Percentiles rank a stretch among this genome's conserved stretches.
These are phyloP conservation scores for Colletotrichum sp. DNA, from an alignment of 2,329 filamentous ascomycete genomes.

Conservation along the genomic window DNA sequence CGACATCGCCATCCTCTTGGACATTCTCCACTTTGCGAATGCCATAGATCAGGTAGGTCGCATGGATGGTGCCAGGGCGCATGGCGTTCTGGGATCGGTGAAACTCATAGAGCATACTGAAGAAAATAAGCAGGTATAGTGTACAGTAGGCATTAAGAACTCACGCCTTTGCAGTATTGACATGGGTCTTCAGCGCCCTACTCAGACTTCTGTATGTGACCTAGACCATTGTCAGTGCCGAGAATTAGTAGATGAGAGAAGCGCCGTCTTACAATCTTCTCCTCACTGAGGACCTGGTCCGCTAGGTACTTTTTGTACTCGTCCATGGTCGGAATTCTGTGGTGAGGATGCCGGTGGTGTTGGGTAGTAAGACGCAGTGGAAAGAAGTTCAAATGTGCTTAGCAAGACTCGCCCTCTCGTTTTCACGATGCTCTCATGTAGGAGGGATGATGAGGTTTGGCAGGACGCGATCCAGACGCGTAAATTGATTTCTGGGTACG, in stretches of 20 bases:
- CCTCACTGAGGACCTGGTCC: slow-evolving; percentile 76
- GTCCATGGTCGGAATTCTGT: slow-evolving; percentile 43
- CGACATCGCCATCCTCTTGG: slow-evolving; percentile 65
- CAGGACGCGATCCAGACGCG: slow-evolving; percentile 15
- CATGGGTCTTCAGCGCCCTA: slow-evolving; percentile 80
- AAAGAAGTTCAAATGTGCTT: not conserved
- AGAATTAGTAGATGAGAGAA: not conserved
- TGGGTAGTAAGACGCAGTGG: not conserved
- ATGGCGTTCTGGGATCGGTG: slow-evolving; percentile 78
- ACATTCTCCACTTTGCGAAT: slow-evolving; percentile 50
- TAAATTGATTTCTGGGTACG: slow-evolving; percentile 15
- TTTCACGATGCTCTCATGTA: not conserved
- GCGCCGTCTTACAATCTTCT: slow-evolving; percentile 62
- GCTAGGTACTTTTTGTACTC: slow-evolving; percentile 76
- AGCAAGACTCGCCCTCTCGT: not conserved
- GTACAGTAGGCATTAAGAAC: slow-evolving; percentile 27
- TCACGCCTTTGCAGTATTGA: slow-evolving; percentile 88
- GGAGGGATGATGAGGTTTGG: not conserved
- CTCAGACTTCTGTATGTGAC: slow-evolving; percentile 87
- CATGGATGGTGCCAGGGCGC: slow-evolving; percentile 77
- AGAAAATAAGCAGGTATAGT: slow-evolving; percentile 46
- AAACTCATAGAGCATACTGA: slow-evolving; percentile 86
- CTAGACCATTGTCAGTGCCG: slow-evolving; percentile 46
- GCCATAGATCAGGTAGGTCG: slow-evolving; percentile 89
- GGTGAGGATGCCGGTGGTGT: not conserved